Evolutionary conservation across 2,329 filamentous ascomycete species (phyloP).

Genomic region (Didymella pinodella): DNA sequence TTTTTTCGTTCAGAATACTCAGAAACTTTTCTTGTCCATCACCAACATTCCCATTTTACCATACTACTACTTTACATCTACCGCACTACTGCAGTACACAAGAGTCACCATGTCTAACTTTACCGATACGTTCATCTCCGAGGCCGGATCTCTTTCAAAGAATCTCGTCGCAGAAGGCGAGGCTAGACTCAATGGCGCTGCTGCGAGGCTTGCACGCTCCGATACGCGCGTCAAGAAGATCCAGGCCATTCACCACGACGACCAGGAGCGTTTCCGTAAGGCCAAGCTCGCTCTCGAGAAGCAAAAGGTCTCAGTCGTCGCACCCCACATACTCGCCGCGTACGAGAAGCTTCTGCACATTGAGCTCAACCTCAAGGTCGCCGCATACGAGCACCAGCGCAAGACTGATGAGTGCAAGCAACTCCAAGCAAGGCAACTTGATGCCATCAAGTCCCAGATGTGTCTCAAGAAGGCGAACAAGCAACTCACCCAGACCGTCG

Average conservation of each 20-base stretch:
- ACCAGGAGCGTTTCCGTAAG: neutral
- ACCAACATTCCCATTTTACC: neutral
- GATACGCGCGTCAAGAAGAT: neutral
- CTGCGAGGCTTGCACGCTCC: neutral
- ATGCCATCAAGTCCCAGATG: neutral
- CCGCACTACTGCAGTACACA: neutral
- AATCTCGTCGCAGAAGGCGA: neutral
- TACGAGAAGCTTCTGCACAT: neutral
- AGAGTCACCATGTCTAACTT: neutral
- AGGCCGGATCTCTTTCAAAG: neutral
- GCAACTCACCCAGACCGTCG: neutral
- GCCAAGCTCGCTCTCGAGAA: neutral
- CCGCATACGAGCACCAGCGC: neutral
- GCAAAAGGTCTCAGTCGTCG: neutral
- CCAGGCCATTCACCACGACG: neutral
- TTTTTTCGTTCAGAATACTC: neutral
- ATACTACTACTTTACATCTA: neutral
- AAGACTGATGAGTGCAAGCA: neutral
- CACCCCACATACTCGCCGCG: neutral
- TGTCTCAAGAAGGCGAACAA: neutral
- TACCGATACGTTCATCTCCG: neutral
- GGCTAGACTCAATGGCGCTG: no score
- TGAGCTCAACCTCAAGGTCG: neutral
- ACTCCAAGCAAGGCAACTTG: neutral
- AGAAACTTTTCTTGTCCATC: neutral